Evolutionary conservation across 345 rosid species (phyloP).

Genomic region (Luvunga scandens): DNA sequence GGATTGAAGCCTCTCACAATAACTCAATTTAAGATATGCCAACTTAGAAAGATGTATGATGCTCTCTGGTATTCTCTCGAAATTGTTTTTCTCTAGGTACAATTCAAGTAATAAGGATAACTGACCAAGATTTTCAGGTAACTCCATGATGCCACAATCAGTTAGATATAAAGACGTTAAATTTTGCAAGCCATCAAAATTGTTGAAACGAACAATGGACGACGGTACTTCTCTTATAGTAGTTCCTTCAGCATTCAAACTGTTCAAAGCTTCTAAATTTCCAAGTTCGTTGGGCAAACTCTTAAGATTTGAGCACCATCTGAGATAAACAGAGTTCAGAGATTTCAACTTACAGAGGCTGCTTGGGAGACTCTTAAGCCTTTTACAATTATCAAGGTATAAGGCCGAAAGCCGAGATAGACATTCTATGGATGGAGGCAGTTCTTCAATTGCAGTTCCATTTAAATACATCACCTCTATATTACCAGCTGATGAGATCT

Average conservation of each 20-base stretch:
- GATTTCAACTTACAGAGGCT: background rate
- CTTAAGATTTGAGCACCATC: background rate
- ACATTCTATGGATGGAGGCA: no score
- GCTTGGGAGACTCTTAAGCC: no score
- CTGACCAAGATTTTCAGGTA: no score
- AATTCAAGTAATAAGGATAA: no score
- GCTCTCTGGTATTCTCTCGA: no score
- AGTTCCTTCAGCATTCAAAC: no score
- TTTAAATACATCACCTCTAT: background rate
- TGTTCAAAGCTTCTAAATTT: no score
- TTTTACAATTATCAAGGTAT: no score
- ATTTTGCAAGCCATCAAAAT: conserved; percentile 19
- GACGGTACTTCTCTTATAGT: no score
- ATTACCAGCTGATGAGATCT: background rate
- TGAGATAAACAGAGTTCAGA: background rate
- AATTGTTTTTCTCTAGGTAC: no score
- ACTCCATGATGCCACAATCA: conserved; percentile 26
- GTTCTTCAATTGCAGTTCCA: no score
- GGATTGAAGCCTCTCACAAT: conserved; percentile 32
- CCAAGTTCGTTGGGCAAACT: background rate
- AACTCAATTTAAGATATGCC: conserved; percentile 3
- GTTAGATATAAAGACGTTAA: conserved; percentile 25
- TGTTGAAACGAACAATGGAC: background rate
- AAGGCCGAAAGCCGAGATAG: no score
- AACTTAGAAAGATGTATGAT: conserved; percentile 30